Evolutionary conservation across 495 filamentous ascomycete species (phyloP).

Genomic region (Cladorrhinum samala): DNA sequence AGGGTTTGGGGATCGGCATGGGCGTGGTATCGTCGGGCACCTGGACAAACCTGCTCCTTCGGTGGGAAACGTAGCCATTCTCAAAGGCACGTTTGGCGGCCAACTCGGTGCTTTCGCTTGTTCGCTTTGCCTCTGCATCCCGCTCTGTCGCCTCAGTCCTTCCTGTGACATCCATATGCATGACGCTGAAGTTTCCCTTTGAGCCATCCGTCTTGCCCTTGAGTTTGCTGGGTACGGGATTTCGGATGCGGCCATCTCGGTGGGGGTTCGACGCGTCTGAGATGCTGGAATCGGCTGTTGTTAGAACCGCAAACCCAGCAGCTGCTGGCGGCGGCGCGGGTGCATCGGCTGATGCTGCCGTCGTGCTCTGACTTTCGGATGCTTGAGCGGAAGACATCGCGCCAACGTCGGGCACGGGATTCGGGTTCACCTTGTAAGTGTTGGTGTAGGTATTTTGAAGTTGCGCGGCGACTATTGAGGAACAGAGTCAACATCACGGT

Average conservation of each 20-base stretch:
- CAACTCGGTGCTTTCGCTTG: conserved; percentile 49
- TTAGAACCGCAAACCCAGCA: conserved; percentile 11
- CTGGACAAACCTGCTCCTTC: conserved; percentile 38
- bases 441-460: conserved; percentile 5
- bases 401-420: conserved; percentile 21
- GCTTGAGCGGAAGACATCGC: conserved; percentile 16
- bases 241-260: conserved; percentile 49
- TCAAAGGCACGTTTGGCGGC: conserved; percentile 47
- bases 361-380: conserved; percentile 1
- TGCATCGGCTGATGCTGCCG: not conserved
- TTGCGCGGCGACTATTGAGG: conserved; percentile 7
- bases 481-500: not conserved
- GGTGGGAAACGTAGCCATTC: conserved; percentile 45
- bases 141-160: conserved; percentile 40
- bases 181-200: conserved; percentile 52
- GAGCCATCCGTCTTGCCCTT: conserved; percentile 53
- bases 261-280: conserved; percentile 20
- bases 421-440: conserved; percentile 16
- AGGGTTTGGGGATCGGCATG: conserved; percentile 17
- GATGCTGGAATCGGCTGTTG: conserved; percentile 14
- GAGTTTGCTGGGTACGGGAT: conserved; percentile 51
- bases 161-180: conserved; percentile 47
- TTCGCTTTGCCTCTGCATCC: conserved; percentile 49
- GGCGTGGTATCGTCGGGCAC: conserved; percentile 17
- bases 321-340: not conserved